Percentiles rank a stretch among this genome's conserved stretches.
These are phyloP conservation scores for Heritiera littoralis DNA, from an alignment of 345 rosid species.

Conservation along the genomic window DNA sequence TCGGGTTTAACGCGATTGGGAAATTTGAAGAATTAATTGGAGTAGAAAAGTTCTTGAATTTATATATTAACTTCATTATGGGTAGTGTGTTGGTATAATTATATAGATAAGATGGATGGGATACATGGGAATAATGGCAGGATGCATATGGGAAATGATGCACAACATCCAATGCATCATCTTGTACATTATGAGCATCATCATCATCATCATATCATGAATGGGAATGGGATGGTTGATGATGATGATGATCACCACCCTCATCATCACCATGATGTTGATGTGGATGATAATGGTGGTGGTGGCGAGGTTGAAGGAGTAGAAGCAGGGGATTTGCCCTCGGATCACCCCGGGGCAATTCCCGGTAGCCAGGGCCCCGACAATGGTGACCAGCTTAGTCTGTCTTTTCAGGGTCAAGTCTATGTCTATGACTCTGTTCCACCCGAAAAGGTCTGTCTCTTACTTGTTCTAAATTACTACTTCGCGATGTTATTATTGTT, in stretches of 20 bases:
- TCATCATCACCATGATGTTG: neutral
- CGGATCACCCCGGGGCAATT: slow-evolving; percentile 52
- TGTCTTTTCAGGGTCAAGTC: slow-evolving; percentile 79
- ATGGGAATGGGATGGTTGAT: slow-evolving; percentile 41
- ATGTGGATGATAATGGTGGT: neutral
- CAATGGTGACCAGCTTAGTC: slow-evolving; percentile 60
- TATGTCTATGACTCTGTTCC: slow-evolving; percentile 72
- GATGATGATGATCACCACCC: slow-evolving; percentile 37
- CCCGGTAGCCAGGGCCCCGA: slow-evolving; percentile 43
- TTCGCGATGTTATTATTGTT: slow-evolving; percentile 6
- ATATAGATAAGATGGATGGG: slow-evolving; percentile 43
- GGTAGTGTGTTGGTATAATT: neutral
- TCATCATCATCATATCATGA: slow-evolving; percentile 45
- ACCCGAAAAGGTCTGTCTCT: slow-evolving; percentile 55
- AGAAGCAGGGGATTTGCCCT: slow-evolving; percentile 46
- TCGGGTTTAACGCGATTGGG: neutral
- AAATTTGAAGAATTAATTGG: neutral
- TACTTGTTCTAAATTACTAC: neutral
- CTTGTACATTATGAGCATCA: slow-evolving; percentile 47
- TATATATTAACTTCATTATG: neutral
- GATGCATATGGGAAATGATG: slow-evolving; percentile 42
- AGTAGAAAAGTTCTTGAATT: neutral
- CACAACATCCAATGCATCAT: slow-evolving; percentile 36
- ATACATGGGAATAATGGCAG: slow-evolving; percentile 42
- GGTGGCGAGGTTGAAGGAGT: slow-evolving; percentile 39